A percentile compares a stretch with the other conserved stretches of the same genome.
These are phyloP conservation scores for Geopyxis carbonaria DNA, from an alignment of 495 filamentous ascomycete genomes.

Conservation along the genomic window DNA sequence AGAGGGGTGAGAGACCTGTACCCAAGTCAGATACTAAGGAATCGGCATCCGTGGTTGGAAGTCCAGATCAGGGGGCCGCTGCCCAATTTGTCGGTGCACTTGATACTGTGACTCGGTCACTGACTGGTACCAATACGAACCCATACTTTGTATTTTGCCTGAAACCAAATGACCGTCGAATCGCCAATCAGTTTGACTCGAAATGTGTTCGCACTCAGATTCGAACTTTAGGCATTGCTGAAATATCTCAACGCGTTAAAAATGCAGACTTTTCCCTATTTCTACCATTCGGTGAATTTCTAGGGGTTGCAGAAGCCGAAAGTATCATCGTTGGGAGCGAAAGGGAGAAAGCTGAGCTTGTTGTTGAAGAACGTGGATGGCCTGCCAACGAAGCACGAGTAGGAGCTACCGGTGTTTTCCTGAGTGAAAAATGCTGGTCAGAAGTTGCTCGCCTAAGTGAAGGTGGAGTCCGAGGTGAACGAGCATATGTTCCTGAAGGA, in stretches of 20 bases:
- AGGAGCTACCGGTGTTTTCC: slow-evolving; percentile 82
- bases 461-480: slow-evolving; percentile 27
- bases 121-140: slow-evolving; percentile 67
- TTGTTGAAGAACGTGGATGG: slow-evolving; percentile 81
- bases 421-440: slow-evolving; percentile 89
- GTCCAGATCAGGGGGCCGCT: slow-evolving; percentile 78
- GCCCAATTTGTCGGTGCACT: slow-evolving; percentile 82
- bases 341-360: slow-evolving; percentile 73
- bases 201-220: slow-evolving; percentile 92
- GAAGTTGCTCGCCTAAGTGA: slow-evolving; percentile 43
- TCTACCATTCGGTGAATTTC: slow-evolving; percentile 86
- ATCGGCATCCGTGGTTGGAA: slow-evolving; percentile 23
- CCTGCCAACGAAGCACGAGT: slow-evolving; percentile 78
- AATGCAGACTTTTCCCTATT: slow-evolving; percentile 94
- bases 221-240: slow-evolving; percentile 88
- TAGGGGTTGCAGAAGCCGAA: slow-evolving; percentile 71
- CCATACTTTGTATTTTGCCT: slow-evolving; percentile 93
- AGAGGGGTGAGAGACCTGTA: slow-evolving; percentile 39
- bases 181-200: slow-evolving; percentile 97
- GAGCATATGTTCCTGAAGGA: slow-evolving; percentile 2
- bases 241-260: slow-evolving; percentile 80
- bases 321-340: slow-evolving; percentile 78
- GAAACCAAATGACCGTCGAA: slow-evolving; percentile 91
- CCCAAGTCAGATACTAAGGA: slow-evolving; percentile 27
- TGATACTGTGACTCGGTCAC: slow-evolving; percentile 69